Conservation (phyloP, 78 protist genomes). For the Thecamonas trahens region DNA sequence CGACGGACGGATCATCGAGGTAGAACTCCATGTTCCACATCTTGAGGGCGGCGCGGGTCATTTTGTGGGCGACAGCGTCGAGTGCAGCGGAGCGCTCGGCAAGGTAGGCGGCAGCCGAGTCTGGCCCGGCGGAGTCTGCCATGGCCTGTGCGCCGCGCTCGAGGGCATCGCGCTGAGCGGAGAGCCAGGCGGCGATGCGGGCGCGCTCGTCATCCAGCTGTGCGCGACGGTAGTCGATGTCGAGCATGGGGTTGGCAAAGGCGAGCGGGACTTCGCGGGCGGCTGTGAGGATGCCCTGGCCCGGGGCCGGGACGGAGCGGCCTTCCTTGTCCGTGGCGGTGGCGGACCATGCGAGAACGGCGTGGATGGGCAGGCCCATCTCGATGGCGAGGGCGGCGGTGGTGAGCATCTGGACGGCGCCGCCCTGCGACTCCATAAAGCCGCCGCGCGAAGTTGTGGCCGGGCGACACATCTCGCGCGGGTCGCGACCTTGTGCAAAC, state of each 20-base stretch:
- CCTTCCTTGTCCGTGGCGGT: conserved; percentile 69
- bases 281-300: conserved; percentile 50
- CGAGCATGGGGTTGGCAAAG: not conserved
- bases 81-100: not conserved
- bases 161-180: not conserved
- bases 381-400: conserved; percentile 38
- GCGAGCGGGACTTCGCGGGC: conserved; percentile 22
- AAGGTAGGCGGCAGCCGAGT: not conserved
- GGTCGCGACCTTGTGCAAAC: conserved; percentile 21
- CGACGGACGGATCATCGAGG: conserved; percentile 11
- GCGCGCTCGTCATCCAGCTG: conserved; percentile 17
- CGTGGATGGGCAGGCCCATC: conserved; percentile 63
- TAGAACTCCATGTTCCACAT: not conserved
- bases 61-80: not conserved
- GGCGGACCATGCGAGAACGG: conserved; percentile 42
- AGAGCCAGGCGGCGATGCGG: conserved; percentile 1
- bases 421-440: conserved; percentile 57
- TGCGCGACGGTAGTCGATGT: conserved; percentile 6
- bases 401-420: conserved; percentile 48
- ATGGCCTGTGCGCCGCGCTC: not conserved
- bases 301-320: conserved; percentile 66
- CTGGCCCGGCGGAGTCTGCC: not conserved
- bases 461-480: conserved; percentile 50
- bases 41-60: not conserved
- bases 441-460: conserved; percentile 43